phyloP scores from a whole-genome alignment of 2,329 filamentous ascomycete species.

The Colletotrichum gloeosporioides region DNA sequence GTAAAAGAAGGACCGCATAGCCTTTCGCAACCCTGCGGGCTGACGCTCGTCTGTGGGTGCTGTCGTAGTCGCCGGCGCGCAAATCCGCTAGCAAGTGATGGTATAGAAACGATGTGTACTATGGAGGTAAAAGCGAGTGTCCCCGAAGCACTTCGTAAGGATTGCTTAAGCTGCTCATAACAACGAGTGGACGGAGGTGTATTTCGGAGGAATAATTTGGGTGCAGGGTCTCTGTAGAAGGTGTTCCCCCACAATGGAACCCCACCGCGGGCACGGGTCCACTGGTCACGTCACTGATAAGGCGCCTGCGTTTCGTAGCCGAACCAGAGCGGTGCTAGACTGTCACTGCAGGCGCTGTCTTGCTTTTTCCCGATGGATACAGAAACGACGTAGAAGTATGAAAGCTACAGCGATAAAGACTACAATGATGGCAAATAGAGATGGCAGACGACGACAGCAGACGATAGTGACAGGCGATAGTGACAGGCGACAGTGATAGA shows the following conservation, averaged over 20 bases:
- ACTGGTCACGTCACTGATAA: slow-evolving; percentile 16
- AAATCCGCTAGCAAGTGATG: neutral
- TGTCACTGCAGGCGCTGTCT: neutral
- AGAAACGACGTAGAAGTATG: neutral
- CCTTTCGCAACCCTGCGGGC: slow-evolving; percentile 26
- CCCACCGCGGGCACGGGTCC: neutral
- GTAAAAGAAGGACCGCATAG: slow-evolving; percentile 69
- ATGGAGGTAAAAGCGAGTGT: slow-evolving; percentile 25
- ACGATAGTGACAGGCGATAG: neutral
- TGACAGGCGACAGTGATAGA: neutral
- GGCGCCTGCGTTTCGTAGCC: neutral
- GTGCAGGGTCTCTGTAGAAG: neutral
- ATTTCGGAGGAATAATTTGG: neutral
- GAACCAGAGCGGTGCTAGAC: neutral
- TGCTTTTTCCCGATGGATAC: neutral
- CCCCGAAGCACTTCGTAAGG: neutral
- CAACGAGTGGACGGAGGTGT: neutral
- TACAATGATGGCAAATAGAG: neutral
- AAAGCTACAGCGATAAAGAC: neutral
- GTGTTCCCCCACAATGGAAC: neutral
- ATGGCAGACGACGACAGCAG: neutral
- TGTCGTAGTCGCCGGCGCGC: neutral
- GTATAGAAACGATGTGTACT: neutral
- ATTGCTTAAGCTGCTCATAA: neutral
- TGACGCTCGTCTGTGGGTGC: neutral